Percentiles rank a stretch among this genome's conserved stretches.
Evolutionary conservation across 805 yeast species (phyloP).

Genomic region (Kluyveromyces nonfermentans): DNA sequence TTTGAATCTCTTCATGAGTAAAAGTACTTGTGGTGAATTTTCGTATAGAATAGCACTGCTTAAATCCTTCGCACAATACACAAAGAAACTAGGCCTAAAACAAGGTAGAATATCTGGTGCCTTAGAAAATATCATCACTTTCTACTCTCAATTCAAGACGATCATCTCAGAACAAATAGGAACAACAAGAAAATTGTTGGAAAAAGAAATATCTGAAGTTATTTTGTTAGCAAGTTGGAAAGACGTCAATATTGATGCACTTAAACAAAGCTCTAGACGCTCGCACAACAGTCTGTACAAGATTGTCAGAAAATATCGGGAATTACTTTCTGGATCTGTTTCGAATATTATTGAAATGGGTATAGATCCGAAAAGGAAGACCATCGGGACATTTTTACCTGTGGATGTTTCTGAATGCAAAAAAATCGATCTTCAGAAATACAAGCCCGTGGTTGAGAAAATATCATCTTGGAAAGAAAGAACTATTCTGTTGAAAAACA

Average conservation of each 20-base stretch:
- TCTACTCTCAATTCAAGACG: slow-evolving; percentile 56
- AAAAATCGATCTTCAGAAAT: slow-evolving; percentile 8
- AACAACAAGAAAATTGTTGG: slow-evolving; percentile 43
- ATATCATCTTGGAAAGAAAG: slow-evolving; percentile 46
- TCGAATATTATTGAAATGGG: slow-evolving; percentile 53
- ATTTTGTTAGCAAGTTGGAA: slow-evolving; percentile 93
- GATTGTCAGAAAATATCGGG: slow-evolving; percentile 71
- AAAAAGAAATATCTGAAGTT: slow-evolving; percentile 75
- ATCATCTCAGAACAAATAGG: slow-evolving; percentile 38
- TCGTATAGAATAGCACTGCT: slow-evolving; percentile 48
- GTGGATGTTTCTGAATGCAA: slow-evolving; percentile 7
- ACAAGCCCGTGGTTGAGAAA: slow-evolving; percentile 18
- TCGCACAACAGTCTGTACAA: slow-evolving; percentile 83
- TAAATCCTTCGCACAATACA: slow-evolving; percentile 54
- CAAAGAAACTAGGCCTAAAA: slow-evolving; percentile 24
- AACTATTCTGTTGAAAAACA: slow-evolving; percentile 46
- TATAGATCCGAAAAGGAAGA: slow-evolving; percentile 11
- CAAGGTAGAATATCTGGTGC: slow-evolving; percentile 20
- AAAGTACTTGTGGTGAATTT: slow-evolving; percentile 71
- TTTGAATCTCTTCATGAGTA: slow-evolving; percentile 64
- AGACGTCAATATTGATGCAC: slow-evolving; percentile 87
- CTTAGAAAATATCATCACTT: slow-evolving; percentile 36
- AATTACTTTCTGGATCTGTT: slow-evolving; percentile 43
- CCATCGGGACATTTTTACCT: slow-evolving; percentile 2
- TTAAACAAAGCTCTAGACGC: slow-evolving; percentile 85